A percentile compares a stretch with the other conserved stretches of the same genome.
phyloP scores from a whole-genome alignment of 139 green algal genomes.

The Diplosphaera chodatii region DNA sequence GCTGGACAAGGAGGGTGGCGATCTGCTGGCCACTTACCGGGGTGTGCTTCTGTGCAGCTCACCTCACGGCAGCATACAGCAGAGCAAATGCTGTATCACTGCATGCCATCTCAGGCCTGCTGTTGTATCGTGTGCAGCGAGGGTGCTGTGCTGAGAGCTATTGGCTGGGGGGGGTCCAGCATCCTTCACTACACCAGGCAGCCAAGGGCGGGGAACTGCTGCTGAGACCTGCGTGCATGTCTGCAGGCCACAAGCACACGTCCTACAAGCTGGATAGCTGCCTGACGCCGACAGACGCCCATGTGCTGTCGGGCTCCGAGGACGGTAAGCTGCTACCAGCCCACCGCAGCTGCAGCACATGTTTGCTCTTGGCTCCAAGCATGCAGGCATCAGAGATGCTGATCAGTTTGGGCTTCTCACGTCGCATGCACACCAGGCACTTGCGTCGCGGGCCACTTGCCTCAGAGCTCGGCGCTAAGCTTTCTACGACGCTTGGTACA shows the following conservation, averaged over 20 bases:
- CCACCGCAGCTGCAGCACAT: not conserved
- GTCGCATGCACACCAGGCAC: too few species aligned
- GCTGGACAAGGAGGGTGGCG: slow-evolving; percentile 55
- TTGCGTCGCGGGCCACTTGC: too few species aligned
- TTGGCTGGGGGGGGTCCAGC: not conserved
- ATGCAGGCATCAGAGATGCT: too few species aligned
- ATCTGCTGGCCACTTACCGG: slow-evolving; percentile 80
- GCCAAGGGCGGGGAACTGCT: not conserved
- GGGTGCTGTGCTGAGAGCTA: too few species aligned
- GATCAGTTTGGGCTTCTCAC: too few species aligned
- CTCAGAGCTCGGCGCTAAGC: too few species aligned
- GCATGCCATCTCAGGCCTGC: too few species aligned
- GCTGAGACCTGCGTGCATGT: not conserved
- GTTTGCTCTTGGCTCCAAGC: too few species aligned
- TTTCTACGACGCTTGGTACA: slow-evolving; percentile 17
- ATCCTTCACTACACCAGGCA: not conserved
- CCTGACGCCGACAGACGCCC: slow-evolving; percentile 66
- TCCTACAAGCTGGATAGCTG: slow-evolving; percentile 66
- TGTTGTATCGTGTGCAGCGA: too few species aligned
- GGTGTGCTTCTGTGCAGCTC: too few species aligned
- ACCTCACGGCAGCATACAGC: too few species aligned
- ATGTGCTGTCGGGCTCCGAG: slow-evolving; percentile 71
- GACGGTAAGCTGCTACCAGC: slow-evolving; percentile 44
- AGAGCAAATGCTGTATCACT: too few species aligned
- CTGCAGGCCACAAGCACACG: slow-evolving; percentile 57